Conservation (phyloP, 345 rosid species). For the Erucastrum elatum region DNA sequence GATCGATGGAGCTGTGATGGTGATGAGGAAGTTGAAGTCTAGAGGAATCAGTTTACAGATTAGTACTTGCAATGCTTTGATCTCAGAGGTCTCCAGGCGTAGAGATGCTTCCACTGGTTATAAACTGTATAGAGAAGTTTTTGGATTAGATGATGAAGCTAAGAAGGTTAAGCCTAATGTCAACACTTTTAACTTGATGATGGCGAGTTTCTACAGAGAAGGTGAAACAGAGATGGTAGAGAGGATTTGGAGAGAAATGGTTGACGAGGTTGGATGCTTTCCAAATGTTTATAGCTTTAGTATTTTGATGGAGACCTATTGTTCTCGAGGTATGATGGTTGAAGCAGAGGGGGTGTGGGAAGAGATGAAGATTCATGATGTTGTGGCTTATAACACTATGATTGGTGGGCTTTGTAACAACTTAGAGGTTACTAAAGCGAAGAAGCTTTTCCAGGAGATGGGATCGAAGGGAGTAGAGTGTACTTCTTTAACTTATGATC, state of each 20-base stretch:
- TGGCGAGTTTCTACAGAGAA: constrained; percentile 61
- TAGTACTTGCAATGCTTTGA: constrained; percentile 60
- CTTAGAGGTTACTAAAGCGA: constrained; percentile 58
- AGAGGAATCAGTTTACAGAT: constrained; percentile 56
- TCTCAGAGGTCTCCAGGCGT: constrained; percentile 46
- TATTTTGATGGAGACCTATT: constrained; percentile 55
- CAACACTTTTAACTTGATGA: constrained; percentile 64
- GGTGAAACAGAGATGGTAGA: constrained; percentile 59
- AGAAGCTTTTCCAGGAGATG: constrained; percentile 60
- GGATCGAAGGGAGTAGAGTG: constrained; percentile 49
- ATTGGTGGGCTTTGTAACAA: constrained; percentile 63
- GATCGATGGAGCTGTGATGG: constrained; percentile 43
- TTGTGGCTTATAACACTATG: constrained; percentile 63
- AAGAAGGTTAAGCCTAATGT: constrained; percentile 53
- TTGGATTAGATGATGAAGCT: constrained; percentile 41
- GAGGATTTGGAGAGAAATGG: constrained; percentile 70
- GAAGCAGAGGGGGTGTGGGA: constrained; percentile 69
- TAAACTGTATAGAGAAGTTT: constrained; percentile 61
- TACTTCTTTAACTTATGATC: constrained; percentile 55
- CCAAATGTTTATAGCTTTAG: constrained; percentile 54
- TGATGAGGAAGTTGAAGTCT: constrained; percentile 53
- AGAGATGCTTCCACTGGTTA: constrained; percentile 51
- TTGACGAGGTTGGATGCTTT: constrained; percentile 42
- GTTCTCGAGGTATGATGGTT: constrained; percentile 54
- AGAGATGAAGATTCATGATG: constrained; percentile 63